Conservation (phyloP, 164 flowering plant genomes). For the Saururus chinensis region DNA sequence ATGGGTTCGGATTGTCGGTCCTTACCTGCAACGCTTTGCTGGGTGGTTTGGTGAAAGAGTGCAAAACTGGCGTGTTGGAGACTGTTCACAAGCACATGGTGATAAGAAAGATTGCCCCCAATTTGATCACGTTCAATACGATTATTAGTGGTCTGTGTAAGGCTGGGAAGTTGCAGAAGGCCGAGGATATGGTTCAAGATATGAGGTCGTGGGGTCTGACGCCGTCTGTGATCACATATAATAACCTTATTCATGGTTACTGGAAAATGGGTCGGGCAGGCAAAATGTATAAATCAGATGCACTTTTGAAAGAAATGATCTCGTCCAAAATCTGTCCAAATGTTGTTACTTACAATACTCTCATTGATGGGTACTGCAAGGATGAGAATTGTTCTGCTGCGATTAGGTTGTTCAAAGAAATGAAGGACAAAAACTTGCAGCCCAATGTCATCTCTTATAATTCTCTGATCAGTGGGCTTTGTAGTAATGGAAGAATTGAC, state of each 20-base stretch:
- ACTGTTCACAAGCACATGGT: constrained; percentile 19
- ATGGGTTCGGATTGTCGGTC: constrained; percentile 15
- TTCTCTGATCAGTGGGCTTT: constrained; percentile 24
- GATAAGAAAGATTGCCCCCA: constrained; percentile 15
- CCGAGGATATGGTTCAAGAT: constrained; percentile 18
- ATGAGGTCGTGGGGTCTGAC: constrained; percentile 21
- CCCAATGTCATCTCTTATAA: constrained; percentile 24
- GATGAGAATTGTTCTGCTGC: constrained; percentile 17
- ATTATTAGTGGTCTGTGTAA: constrained; percentile 19
- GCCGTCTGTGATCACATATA: constrained; percentile 16
- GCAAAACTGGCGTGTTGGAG: constrained; percentile 6
- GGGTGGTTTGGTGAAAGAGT: constrained; percentile 17
- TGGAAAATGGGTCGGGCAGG: constrained; percentile 23
- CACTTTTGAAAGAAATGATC: constrained; percentile 21
- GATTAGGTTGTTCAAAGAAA: constrained; percentile 14
- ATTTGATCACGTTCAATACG: constrained; percentile 20
- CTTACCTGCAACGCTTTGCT: constrained; percentile 20
- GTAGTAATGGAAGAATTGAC: constrained; percentile 13
- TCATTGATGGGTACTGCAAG: constrained; percentile 27
- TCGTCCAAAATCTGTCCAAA: constrained; percentile 11
- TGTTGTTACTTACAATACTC: constrained; percentile 19
- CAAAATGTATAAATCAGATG: constrained; percentile 23
- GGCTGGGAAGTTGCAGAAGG: constrained; percentile 20
- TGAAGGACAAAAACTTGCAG: constrained; percentile 12
- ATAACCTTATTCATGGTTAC: constrained; percentile 20